These are phyloP conservation scores for Plectranthus barbatus DNA, from an alignment of 257 asterid species.

Conservation along the genomic window DNA sequence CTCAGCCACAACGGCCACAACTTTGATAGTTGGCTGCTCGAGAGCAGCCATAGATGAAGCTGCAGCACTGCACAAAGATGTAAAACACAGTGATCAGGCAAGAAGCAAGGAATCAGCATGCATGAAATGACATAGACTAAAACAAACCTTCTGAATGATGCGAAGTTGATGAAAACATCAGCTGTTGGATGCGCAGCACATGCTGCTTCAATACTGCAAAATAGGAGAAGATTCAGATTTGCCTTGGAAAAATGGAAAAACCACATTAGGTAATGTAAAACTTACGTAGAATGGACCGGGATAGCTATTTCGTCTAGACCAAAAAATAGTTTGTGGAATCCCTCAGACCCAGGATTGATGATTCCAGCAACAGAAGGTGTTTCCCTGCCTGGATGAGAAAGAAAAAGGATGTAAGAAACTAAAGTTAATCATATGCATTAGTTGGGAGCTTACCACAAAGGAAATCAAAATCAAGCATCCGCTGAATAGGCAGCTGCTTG, in stretches of 20 bases:
- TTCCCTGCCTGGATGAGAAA: slow-evolving; percentile 69
- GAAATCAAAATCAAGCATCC: slow-evolving; percentile 99
- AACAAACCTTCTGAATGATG: slow-evolving; percentile 90
- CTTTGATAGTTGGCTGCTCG: slow-evolving; percentile 93
- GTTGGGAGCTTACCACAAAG: slow-evolving; percentile 86
- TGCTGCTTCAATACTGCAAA: slow-evolving; percentile 81
- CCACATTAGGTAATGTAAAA: neutral
- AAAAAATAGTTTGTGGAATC: slow-evolving; percentile 92
- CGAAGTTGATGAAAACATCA: slow-evolving; percentile 97
- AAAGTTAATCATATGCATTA: neutral
- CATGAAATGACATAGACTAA: neutral
- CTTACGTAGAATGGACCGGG: slow-evolving; percentile 91
- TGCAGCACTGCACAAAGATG: slow-evolving; percentile 80
- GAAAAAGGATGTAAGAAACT: slow-evolving; percentile 1
- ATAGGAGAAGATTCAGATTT: neutral
- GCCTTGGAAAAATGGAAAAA: neutral
- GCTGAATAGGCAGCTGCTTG: slow-evolving; percentile 96
- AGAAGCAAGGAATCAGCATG: slow-evolving; percentile 11
- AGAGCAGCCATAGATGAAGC: slow-evolving; percentile 96
- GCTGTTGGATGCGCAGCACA: slow-evolving; percentile 96
- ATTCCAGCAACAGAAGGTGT: slow-evolving; percentile 99
- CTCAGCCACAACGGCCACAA: slow-evolving; percentile 94
- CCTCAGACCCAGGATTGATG: slow-evolving; percentile 97
- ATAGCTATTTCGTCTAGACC: slow-evolving; percentile 98
- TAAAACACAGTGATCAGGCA: slow-evolving; percentile 10